Evolutionary conservation across 139 green algal species (phyloP), one percentile per base, ranked within the genome.

Genomic region (Auxenochlorella pyrenoidosa): DNA sequence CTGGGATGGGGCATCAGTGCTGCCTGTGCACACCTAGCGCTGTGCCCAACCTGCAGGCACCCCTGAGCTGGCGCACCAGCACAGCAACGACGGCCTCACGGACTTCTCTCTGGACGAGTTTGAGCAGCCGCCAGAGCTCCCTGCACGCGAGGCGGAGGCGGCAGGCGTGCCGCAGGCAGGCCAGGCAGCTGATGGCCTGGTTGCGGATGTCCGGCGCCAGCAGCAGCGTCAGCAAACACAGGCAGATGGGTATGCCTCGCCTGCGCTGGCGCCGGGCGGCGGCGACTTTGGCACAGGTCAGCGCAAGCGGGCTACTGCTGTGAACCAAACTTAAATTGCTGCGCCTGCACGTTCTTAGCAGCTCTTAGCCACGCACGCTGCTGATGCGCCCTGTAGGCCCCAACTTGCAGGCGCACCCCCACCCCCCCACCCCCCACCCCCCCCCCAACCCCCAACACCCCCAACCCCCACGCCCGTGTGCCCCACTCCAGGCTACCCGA

Each of bases 91-190:
- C 6, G 84, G 73, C 54, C 54, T 88, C 32, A 83, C 84, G 0
- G 86, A 90, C 58, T 86, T 87, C 22, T 93, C 92, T 0, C 80
- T 95, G 63, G 92, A 95, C 13, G 88, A 90, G 30, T 95, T 95
- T 90, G 89, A 76, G 19, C 36, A 86, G 51, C 93, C 92, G 34
- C 93, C 92, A 24, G 92, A 95, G 65, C 88, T 93, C 34, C 44
- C 41, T 6, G n/a, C 19, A 34, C 43, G 38, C 19, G n/a, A 79
- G 43, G 73, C 51, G 41, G 77, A 70, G 65, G 79, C 41, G 5
- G 24, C 38, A 43, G 66, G 19, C 44, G 75, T 85, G 80, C 18
- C 72, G 79, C 79, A 24, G 82, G 47, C 19, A 79, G 82, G 34
- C 2, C 26, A 32, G 16, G n/a, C 34, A 36, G 77, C 34, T 32